phyloP scores from a whole-genome alignment of 768 basidiomycete genomes.

The Termitomyces sp. region DNA sequence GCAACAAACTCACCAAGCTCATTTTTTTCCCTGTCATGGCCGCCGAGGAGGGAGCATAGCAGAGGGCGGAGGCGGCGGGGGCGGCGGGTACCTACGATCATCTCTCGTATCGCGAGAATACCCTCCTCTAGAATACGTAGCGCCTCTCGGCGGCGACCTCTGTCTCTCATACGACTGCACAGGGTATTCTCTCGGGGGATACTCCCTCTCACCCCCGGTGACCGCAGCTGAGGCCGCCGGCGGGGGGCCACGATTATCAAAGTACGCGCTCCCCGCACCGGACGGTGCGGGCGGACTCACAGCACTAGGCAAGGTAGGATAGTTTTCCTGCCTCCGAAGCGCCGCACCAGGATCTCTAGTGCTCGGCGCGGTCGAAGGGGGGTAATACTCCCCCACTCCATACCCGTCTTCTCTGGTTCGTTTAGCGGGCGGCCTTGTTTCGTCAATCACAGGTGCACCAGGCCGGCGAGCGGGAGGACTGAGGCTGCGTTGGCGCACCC shows the following conservation, averaged over 20 bases:
- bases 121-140: conserved; percentile 14
- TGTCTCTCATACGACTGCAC: conserved; percentile 32
- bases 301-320: conserved; percentile 23
- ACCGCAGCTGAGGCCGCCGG: conserved; percentile 13
- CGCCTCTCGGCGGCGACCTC: conserved; percentile 23
- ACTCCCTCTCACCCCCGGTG: conserved; percentile 25
- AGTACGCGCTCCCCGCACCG: conserved; percentile 21
- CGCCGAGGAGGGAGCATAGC: conserved; percentile 15
- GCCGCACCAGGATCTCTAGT: conserved; percentile 10
- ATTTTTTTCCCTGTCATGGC: conserved; percentile 1
- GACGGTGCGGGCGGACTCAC: conserved; percentile 21
- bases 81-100: conserved; percentile 31
- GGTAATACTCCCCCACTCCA: conserved; percentile 23
- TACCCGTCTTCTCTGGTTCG: conserved; percentile 38
- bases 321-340: conserved; percentile 20
- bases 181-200: conserved; percentile 20
- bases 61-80: conserved; percentile 16
- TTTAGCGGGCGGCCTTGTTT: conserved; percentile 39
- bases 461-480: conserved; percentile 34
- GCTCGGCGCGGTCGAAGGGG: conserved; percentile 15
- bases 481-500: conserved; percentile 40
- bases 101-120: conserved; percentile 24
- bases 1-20: background rate
- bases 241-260: conserved; percentile 24
- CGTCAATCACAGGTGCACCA: conserved; percentile 24